phyloP scores from a whole-genome alignment of 176 grass and related monocot genomes.

The Oryza punctata region DNA sequence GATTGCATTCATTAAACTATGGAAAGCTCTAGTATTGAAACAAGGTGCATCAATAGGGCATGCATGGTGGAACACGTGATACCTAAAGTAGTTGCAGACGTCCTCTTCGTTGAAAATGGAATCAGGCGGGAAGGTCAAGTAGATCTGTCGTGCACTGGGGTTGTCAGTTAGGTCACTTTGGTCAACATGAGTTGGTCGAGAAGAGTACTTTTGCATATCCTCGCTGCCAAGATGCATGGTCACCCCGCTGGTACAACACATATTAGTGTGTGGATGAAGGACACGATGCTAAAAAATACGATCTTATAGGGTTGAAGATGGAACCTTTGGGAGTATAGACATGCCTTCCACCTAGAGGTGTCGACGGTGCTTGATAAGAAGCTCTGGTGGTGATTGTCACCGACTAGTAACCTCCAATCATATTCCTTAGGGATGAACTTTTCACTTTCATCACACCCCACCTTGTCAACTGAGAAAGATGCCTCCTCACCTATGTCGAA shows the following conservation, averaged over 20 bases:
- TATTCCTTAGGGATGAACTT: constrained; percentile 34
- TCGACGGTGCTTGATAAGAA: constrained; percentile 34
- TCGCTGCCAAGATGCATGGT: constrained; percentile 54
- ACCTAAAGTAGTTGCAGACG: constrained; percentile 92
- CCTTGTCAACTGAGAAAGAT: constrained; percentile 17
- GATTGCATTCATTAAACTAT: constrained; percentile 18
- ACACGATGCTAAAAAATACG: neutral
- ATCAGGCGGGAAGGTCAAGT: constrained; percentile 84
- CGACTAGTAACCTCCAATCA: constrained; percentile 35
- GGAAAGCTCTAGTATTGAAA: neutral
- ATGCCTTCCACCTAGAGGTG: constrained; percentile 44
- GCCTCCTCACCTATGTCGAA: neutral
- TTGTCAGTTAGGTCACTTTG: constrained; percentile 53
- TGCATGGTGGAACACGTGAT: neutral
- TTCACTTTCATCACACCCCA: constrained; percentile 19
- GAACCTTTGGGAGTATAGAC: constrained; percentile 58
- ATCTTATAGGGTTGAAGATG: constrained; percentile 10
- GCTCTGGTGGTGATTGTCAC: constrained; percentile 33
- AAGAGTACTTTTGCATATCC: constrained; percentile 56
- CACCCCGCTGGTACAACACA: constrained; percentile 20
- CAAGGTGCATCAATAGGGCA: too few relatives aligned
- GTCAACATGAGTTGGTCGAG: constrained; percentile 57
- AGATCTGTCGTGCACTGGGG: constrained; percentile 74
- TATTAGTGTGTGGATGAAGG: neutral
- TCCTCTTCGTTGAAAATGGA: constrained; percentile 88